Percentiles rank a stretch among this genome's conserved stretches.
Conservation (phyloP, 768 basidiomycete species). For the Hypsizygus marmoreus region DNA sequence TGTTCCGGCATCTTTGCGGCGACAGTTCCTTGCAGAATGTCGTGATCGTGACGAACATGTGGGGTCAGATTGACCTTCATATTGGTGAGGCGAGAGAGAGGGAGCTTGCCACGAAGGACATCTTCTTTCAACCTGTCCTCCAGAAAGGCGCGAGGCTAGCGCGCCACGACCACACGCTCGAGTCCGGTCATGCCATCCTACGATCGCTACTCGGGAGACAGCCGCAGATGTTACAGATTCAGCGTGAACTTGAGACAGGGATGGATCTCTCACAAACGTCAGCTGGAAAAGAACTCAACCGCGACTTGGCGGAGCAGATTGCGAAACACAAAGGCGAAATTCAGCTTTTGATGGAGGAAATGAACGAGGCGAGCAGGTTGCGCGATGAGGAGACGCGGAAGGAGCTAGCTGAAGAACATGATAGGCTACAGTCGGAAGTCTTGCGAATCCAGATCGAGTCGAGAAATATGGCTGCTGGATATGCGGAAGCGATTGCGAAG, state of each 20-base stretch:
- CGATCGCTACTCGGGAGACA: conserved; percentile 40
- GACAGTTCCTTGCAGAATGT: conserved; percentile 11
- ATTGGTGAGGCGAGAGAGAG: conserved; percentile 37
- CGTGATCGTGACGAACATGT: conserved; percentile 14
- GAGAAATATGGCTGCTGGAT: conserved; percentile 40
- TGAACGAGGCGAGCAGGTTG: conserved; percentile 42
- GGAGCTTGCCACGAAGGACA: conserved; percentile 40
- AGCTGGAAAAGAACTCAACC: conserved; percentile 54
- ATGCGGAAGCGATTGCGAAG: conserved; percentile 34
- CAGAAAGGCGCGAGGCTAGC: conserved; percentile 47
- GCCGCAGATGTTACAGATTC: conserved; percentile 51
- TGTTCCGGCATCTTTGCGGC: conserved; percentile 13
- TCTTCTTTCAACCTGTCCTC: conserved; percentile 55
- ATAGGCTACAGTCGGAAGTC: conserved; percentile 46
- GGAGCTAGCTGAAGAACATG: conserved; percentile 47
- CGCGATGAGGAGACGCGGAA: conserved; percentile 48
- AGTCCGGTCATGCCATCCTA: conserved; percentile 45
- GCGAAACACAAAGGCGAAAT: conserved; percentile 51
- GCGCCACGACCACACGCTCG: conserved; percentile 41
- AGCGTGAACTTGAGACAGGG: conserved; percentile 51
- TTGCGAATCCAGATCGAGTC: conserved; percentile 41
- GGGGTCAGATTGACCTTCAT: conserved; percentile 7
- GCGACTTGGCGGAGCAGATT: conserved; percentile 49
- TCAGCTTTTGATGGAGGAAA: conserved; percentile 44
- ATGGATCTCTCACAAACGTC: conserved; percentile 51